These are phyloP conservation scores for Penicillium ochrochloron DNA, from an alignment of 495 filamentous ascomycete genomes.

Conservation along the genomic window DNA sequence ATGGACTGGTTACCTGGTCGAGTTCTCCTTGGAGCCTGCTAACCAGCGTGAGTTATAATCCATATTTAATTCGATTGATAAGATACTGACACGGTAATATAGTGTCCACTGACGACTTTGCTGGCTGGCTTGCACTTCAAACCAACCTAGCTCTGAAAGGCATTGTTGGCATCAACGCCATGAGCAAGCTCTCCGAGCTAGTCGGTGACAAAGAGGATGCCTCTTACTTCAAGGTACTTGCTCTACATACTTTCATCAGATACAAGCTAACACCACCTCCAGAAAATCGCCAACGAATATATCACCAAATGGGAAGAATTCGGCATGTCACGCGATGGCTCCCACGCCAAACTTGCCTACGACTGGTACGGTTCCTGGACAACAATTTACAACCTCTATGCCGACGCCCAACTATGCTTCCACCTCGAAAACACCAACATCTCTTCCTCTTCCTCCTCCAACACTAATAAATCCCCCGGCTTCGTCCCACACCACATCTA, in stretches of 20 bases:
- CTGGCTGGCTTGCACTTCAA: constrained; percentile 88
- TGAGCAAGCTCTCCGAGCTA: constrained; percentile 79
- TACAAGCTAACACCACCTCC: background rate
- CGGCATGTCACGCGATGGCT: constrained; percentile 78
- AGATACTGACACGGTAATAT: constrained; percentile 8
- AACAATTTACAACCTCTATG: constrained; percentile 89
- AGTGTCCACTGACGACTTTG: constrained; percentile 93
- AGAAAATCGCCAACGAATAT: constrained; percentile 74
- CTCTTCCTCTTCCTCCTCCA: constrained; percentile 15
- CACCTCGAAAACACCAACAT: constrained; percentile 58
- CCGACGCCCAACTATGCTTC: constrained; percentile 82
- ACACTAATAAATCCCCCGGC: constrained; percentile 32
- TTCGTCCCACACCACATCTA: constrained; percentile 78
- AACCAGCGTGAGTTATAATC: constrained; percentile 67
- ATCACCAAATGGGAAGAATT: constrained; percentile 82
- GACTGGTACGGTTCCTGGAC: constrained; percentile 97
- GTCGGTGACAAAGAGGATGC: constrained; percentile 69
- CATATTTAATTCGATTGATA: background rate
- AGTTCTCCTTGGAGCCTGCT: constrained; percentile 81
- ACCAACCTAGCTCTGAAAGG: constrained; percentile 94
- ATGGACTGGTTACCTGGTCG: constrained; percentile 89
- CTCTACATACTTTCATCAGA: background rate
- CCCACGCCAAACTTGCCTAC: constrained; percentile 89
- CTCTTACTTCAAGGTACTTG: constrained; percentile 62
- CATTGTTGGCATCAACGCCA: constrained; percentile 92